These are phyloP conservation scores for Nephelium lappaceum DNA, from an alignment of 345 rosid genomes.

Conservation along the genomic window DNA sequence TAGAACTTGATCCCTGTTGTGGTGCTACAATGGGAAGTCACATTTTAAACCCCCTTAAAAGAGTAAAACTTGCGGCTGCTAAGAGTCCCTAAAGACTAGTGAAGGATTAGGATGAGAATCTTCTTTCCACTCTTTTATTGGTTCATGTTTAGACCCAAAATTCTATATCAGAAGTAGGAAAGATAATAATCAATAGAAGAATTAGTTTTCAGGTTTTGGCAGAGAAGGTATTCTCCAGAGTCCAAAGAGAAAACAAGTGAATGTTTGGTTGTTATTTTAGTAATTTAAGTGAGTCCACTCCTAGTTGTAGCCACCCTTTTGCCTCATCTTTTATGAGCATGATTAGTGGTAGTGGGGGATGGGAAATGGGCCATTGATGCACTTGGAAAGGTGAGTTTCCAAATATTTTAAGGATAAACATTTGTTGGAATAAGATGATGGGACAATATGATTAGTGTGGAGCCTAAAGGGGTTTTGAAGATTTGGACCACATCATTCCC, in stretches of 20 bases:
- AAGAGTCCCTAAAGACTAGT: not conserved
- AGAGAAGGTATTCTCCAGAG: too few relatives aligned
- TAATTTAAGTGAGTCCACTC: not conserved
- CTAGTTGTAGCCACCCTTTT: conserved; percentile 18
- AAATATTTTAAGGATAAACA: conserved; percentile 26
- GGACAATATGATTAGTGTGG: conserved; percentile 53
- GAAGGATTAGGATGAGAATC: conserved; percentile 10
- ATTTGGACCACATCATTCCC: conserved; percentile 43
- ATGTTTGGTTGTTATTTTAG: not conserved
- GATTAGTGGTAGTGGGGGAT: conserved; percentile 34
- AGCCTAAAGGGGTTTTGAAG: conserved; percentile 28
- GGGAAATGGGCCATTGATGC: conserved; percentile 30
- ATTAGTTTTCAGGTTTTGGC: too few relatives aligned
- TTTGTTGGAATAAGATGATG: conserved; percentile 45
- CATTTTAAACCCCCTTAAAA: not conserved
- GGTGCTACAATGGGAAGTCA: not conserved
- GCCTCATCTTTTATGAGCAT: conserved; percentile 39
- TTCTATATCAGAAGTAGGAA: too few relatives aligned
- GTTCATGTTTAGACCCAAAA: not conserved
- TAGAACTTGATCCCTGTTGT: not conserved
- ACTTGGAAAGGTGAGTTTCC: conserved; percentile 21
- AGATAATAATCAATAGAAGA: too few relatives aligned
- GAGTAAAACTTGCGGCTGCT: too few relatives aligned
- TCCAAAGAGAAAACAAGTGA: not conserved
- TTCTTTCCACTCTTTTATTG: not conserved